Conservation (phyloP, 2,329 filamentous ascomycete genomes). For the Hypoxylon sp. region DNA sequence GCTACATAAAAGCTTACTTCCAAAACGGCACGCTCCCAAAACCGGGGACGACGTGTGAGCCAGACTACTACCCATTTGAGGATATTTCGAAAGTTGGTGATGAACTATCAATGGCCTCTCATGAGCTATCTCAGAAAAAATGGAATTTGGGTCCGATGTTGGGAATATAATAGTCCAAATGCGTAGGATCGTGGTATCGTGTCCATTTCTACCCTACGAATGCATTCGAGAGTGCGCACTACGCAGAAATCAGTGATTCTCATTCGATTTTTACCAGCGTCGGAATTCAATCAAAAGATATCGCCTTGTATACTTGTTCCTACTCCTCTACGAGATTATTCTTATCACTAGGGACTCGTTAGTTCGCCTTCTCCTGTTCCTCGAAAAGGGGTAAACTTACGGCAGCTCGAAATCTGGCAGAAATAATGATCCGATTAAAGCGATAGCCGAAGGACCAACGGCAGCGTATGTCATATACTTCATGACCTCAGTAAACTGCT, state of each 20-base stretch:
- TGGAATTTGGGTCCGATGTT: slow-evolving; percentile 27
- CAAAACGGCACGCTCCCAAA: slow-evolving; percentile 59
- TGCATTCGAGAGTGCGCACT: background rate
- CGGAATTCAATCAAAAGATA: background rate
- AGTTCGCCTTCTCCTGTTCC: background rate
- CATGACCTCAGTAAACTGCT: slow-evolving; percentile 47
- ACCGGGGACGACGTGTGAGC: slow-evolving; percentile 59
- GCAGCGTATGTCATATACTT: slow-evolving; percentile 47
- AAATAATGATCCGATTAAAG: slow-evolving; percentile 40
- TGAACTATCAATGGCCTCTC: slow-evolving; percentile 31
- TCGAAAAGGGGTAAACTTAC: slow-evolving; percentile 19
- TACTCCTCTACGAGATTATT: slow-evolving; percentile 39
- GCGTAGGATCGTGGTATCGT: background rate
- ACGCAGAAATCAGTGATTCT: background rate
- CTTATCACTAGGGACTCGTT: slow-evolving; percentile 26
- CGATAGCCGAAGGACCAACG: slow-evolving; percentile 40
- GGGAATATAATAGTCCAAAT: slow-evolving; percentile 2
- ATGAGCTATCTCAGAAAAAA: slow-evolving; percentile 28
- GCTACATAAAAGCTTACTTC: slow-evolving; percentile 58
- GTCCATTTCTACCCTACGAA: background rate
- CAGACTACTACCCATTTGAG: slow-evolving; percentile 59
- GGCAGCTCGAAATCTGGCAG: slow-evolving; percentile 44
- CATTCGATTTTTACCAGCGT: background rate
- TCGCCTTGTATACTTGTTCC: background rate
- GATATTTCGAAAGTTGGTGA: slow-evolving; percentile 23